Evolutionary conservation across 192 early-diverging fungal genomes (phyloP).

Genomic region (Obelidium mucronatum): DNA sequence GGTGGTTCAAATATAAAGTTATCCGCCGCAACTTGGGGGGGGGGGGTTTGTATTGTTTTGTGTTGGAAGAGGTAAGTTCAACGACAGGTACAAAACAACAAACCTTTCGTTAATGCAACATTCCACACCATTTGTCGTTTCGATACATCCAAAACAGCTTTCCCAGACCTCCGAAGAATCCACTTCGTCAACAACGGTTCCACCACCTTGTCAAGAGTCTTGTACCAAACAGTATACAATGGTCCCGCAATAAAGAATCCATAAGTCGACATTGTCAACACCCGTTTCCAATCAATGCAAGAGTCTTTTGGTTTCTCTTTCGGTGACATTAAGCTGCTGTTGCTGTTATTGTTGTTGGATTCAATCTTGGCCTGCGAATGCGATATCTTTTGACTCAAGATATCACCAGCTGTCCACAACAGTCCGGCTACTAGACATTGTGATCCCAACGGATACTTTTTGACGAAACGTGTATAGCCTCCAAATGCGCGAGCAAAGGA

Average conservation of each 20-base stretch:
- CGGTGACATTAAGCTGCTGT: background rate
- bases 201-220: constrained; percentile 39
- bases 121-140: constrained; percentile 40
- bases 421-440: constrained; percentile 21
- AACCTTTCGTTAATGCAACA: constrained; percentile 48
- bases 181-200: constrained; percentile 11
- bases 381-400: constrained; percentile 45
- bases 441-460: constrained; percentile 20
- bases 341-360: background rate
- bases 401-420: constrained; percentile 43
- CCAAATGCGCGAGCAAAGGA: constrained; percentile 8
- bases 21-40: constrained; percentile 40
- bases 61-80: background rate
- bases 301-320: background rate
- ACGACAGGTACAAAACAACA: background rate
- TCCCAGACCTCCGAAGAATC: background rate
- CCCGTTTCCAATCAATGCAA: constrained; percentile 40
- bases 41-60: too few relatives aligned
- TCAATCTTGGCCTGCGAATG: constrained; percentile 1
- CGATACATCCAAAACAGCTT: constrained; percentile 14
- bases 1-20: constrained; percentile 52
- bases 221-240: constrained; percentile 52
- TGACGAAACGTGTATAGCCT: constrained; percentile 11
- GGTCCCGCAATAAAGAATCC: constrained; percentile 50
- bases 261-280: constrained; percentile 44